Evolutionary conservation across 257 asterid species (phyloP), one percentile per base, ranked within the genome.

Genomic region (Rubia yunnanensis): DNA sequence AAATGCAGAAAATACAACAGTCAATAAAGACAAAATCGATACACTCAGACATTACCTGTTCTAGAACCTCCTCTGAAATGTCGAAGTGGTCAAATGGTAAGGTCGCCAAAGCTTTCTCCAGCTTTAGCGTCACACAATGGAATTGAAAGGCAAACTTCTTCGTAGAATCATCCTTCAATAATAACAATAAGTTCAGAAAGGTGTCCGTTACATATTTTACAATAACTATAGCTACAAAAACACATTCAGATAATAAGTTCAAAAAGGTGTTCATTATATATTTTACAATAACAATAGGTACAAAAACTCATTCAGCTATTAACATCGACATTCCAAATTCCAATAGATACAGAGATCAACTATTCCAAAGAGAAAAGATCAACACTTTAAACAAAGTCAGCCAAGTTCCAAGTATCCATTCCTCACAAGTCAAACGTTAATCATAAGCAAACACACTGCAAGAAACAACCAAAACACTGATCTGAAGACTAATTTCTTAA

Each of bases 1-100:
- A 39, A 63, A 38, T 61, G 60, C 30, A 52, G 55, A 62, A 34
- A 38, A 18, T 5, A 53, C 57, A 46, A 63, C 14, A 52, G 50
- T 14, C 20, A 44, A 1, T 65, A 49, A 44, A 61, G 39, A 74
- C 32, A 70, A 67, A 71, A 64, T 35, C 68, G 36, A 68, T 15
- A 11, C 30, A 32, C 18, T 49, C 7, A 55, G 32, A 73, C 71
- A 79, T 58, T 24, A 88, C 99, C 95, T 94, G 99, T 72, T 90
- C 99, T 62, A 78, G 84, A 22, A 94, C 97, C 85, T 94, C 99
- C 79, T 94, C 97, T 20, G 99, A 88, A 73, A 90, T 77, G 49
- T 94, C 94, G 64, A 88, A 82, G 44, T 85, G 84, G 65, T 74
- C 85, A 58, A 74, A 84, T 17, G 94, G 92, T 58, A 94, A 56